Evolutionary conservation across 148 eudicot species (phyloP).

Genomic region (Vaccinium vitisidaea): DNA sequence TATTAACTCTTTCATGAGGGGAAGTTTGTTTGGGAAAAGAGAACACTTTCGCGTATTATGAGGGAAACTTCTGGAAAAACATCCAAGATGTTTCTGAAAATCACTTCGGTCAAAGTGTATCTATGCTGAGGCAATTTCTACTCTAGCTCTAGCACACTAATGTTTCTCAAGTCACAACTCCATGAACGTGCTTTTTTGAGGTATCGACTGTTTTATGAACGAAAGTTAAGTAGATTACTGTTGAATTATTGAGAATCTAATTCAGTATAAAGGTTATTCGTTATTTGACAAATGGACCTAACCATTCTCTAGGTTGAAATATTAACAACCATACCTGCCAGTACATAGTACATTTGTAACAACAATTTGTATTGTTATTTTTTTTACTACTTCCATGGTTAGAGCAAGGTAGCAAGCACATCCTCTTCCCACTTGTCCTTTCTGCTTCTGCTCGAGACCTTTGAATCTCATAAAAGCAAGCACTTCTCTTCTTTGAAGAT

Average conservation of each 20-base stretch:
- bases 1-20: neutral
- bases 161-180: neutral
- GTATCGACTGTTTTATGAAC: neutral
- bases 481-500: constrained; percentile 4
- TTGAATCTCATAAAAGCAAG: neutral
- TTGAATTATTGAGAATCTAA: neutral
- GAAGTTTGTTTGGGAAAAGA: neutral
- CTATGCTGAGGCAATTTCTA: neutral
- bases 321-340: too few species aligned
- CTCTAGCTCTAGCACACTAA: neutral
- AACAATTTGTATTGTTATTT: neutral
- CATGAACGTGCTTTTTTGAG: neutral
- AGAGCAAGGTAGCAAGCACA: neutral
- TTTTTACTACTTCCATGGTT: neutral
- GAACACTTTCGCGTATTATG: neutral
- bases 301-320: neutral
- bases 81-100: neutral
- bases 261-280: neutral
- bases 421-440: too few species aligned
- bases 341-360: neutral
- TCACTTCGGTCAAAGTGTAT: neutral
- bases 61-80: neutral
- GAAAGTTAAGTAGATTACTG: neutral
- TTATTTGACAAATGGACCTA: neutral
- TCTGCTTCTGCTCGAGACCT: constrained; percentile 4